Evolutionary conservation across 495 filamentous ascomycete species (phyloP), one percentile per base, ranked within the genome.

Genomic region (Parathielavia hyrcaniae): DNA sequence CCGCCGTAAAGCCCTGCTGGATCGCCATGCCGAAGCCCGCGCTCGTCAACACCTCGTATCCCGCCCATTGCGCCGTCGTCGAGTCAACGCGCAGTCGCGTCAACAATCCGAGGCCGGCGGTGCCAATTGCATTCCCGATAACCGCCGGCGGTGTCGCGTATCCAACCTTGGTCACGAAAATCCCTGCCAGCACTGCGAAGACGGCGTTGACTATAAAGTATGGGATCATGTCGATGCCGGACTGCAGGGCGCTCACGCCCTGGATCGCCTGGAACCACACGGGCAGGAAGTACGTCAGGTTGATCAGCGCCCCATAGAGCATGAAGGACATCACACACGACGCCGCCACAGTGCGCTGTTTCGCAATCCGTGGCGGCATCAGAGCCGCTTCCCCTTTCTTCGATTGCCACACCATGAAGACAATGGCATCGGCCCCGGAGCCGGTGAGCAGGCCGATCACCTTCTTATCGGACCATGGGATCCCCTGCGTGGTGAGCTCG

Each of bases 191-290:
- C 14, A 90, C 74, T 11, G 81, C 78, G 39, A 77, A 70, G 12
- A 84, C 54, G n/a, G 83, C 79, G 7, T 85, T 75, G 19, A 69
- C 68, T 11, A 88, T 74, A 55, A 90, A 80, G 62, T 84, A 73
- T 0, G 88, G 87, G 10, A 90, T 71, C 51, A 80, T 85, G 63
- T 81, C 76, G 62, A 90, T 82, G 16, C 88, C 88, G 5, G 85
- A 87, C 49, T 79, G 74, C 9, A 80, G 77, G 14, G 88, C 82
- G 0, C 76, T 74, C n/a, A 77, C 79, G 47, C 76, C 78, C 58
- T 86, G 82, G 68, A 91, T 80, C 5, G 86, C 85, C 58, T 89
- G 86, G 73, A 89, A 88, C 82, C 82, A 89, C 80, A 79, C 55
- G 19, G 69, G 65, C 23, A 69, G 32, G 38, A 72, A 68, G 71